These are phyloP conservation scores for Penicillium sp. DNA, from an alignment of 2,329 filamentous ascomycete species.

Conservation along the genomic window DNA sequence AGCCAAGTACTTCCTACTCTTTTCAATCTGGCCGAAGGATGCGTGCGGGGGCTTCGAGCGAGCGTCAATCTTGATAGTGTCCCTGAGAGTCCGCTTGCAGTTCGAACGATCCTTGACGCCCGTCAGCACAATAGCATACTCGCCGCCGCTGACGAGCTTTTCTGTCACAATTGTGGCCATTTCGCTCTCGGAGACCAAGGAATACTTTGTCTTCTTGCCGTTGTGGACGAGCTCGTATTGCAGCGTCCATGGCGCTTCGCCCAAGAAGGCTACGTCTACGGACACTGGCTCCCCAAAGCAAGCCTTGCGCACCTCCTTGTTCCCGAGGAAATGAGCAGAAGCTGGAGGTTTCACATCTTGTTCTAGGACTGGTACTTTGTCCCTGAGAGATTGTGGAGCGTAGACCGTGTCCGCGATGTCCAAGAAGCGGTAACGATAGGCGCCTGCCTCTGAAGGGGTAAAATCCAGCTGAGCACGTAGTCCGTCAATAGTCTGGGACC, in stretches of 20 bases:
- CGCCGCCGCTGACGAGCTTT: conserved; percentile 67
- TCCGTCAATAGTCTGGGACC: conserved; percentile 56
- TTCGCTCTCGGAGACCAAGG: conserved; percentile 54
- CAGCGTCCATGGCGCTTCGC: conserved; percentile 80
- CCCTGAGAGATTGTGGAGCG: conserved; percentile 53
- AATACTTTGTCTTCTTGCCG: conserved; percentile 67
- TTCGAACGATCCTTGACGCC: conserved; percentile 77
- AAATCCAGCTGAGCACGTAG: conserved; percentile 77
- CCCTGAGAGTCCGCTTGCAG: conserved; percentile 77
- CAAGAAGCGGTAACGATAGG: conserved; percentile 77
- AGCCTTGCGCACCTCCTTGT: conserved; percentile 51
- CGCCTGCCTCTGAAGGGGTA: conserved; percentile 68
- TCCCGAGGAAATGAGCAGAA: conserved; percentile 61
- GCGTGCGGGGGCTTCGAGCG: conserved; percentile 79
- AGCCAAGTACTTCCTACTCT: conserved; percentile 63
- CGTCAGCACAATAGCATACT: conserved; percentile 77
- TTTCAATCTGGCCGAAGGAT: conserved; percentile 76
- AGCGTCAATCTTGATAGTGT: conserved; percentile 76
- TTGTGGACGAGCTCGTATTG: conserved; percentile 91
- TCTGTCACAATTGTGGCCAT: conserved; percentile 66
- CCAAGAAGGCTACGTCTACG: conserved; percentile 64
- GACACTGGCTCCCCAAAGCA: conserved; percentile 76
- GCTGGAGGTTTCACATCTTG: conserved; percentile 91
- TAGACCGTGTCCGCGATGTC: conserved; percentile 78
- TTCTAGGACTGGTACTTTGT: conserved; percentile 61